These are phyloP conservation scores for Beauveria asiatica DNA, from an alignment of 2,329 filamentous ascomycete species.

Conservation along the genomic window DNA sequence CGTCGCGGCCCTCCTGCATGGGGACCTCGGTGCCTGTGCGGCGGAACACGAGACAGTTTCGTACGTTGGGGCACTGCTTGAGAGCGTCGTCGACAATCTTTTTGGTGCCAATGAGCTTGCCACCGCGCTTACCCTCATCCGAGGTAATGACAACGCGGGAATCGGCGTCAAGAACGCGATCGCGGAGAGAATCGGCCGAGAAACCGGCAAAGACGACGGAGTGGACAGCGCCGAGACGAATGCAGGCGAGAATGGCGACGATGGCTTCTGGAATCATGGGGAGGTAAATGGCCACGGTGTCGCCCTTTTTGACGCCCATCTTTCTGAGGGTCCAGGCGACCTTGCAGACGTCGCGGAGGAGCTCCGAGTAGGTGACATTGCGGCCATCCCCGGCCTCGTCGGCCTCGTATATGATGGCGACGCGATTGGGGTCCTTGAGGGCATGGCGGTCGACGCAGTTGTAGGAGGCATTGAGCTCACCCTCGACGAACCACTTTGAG, in stretches of 20 bases:
- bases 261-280: conserved; percentile 98
- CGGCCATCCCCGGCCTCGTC: conserved; percentile 84
- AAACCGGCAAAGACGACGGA: conserved; percentile 98
- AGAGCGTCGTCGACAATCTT: conserved; percentile 98
- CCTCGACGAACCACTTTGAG: conserved; percentile 90
- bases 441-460: conserved; percentile 97
- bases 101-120: conserved; percentile 96
- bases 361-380: conserved; percentile 85
- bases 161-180: conserved; percentile 84
- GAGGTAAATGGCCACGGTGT: conserved; percentile 93
- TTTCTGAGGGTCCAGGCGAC: conserved; percentile 82
- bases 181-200: conserved; percentile 89
- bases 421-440: conserved; percentile 84
- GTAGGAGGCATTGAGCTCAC: conserved; percentile 88
- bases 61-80: conserved; percentile 88
- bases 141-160: conserved; percentile 94
- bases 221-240: conserved; percentile 90
- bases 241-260: conserved; percentile 81
- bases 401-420: conserved; percentile 97
- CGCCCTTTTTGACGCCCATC: conserved; percentile 94
- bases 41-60: conserved; percentile 83
- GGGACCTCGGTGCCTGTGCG: conserved; percentile 89
- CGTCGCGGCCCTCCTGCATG: conserved; percentile 80
- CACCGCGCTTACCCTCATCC: conserved; percentile 95
- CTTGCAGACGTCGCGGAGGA: conserved; percentile 83